phyloP scores from a whole-genome alignment of 169 alveolate genomes.

The Cardiosporidium cionae region DNA sequence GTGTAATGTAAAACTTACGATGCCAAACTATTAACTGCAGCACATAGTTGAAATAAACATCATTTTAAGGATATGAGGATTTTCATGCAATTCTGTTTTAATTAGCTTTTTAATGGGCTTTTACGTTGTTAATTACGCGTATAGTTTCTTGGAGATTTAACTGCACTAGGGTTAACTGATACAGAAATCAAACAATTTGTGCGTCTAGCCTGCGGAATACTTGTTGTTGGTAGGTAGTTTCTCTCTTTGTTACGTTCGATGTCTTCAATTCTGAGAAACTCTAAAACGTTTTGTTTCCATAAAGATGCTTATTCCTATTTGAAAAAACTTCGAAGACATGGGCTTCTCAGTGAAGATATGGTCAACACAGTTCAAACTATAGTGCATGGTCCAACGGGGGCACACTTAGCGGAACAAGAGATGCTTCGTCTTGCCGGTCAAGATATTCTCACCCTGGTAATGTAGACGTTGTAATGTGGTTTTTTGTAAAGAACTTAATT shows the following conservation, averaged over 20 bases:
- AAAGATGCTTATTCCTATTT: neutral
- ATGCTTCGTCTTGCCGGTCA: neutral
- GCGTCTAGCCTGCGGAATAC: conserved; percentile 9
- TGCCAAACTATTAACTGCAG: neutral
- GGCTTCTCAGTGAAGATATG: neutral
- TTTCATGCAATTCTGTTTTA: no score
- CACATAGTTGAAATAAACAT: no score
- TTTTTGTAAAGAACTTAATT: neutral
- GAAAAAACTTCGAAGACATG: neutral
- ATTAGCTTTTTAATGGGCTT: no score
- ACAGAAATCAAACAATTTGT: conserved; percentile 1
- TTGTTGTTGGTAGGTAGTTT: conserved; percentile 18
- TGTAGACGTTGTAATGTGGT: neutral
- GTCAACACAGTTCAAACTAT: neutral
- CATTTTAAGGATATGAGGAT: no score
- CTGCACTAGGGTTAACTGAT: conserved; percentile 9
- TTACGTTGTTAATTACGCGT: no score
- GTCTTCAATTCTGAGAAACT: neutral
- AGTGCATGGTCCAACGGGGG: neutral
- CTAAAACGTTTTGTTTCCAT: neutral
- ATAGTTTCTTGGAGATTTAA: conserved; percentile 9
- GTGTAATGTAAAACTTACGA: neutral
- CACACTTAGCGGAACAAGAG: neutral
- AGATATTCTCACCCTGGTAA: neutral
- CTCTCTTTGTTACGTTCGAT: no score